These are phyloP conservation scores for Cryomyces minteri DNA, from an alignment of 495 filamentous ascomycete species.

Conservation along the genomic window DNA sequence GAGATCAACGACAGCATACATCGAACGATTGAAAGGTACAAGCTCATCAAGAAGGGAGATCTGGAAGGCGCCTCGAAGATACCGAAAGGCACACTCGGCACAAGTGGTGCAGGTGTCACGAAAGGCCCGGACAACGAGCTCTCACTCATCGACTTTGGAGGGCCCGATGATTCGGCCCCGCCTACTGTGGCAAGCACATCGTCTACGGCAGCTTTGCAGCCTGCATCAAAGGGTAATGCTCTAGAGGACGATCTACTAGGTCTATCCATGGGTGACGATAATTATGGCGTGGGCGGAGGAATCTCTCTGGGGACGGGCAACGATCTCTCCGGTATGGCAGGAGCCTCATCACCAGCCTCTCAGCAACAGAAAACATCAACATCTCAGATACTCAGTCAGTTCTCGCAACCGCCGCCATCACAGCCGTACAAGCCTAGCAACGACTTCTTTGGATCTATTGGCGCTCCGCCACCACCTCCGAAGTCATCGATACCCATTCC, in stretches of 20 bases:
- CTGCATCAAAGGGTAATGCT: slow-evolving; percentile 25
- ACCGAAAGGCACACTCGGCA: slow-evolving; percentile 63
- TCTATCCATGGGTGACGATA: slow-evolving; percentile 42
- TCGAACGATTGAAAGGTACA: slow-evolving; percentile 86
- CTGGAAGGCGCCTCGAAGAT: slow-evolving; percentile 72
- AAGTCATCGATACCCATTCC: slow-evolving; percentile 13
- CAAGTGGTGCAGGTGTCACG: slow-evolving; percentile 43
- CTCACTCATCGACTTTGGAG: slow-evolving; percentile 82
- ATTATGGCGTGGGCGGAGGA: slow-evolving; percentile 54
- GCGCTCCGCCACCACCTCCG: slow-evolving; percentile 11
- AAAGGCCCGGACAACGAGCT: slow-evolving; percentile 69
- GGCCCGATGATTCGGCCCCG: slow-evolving; percentile 25
- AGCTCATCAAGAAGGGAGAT: slow-evolving; percentile 84
- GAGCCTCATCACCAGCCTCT: not conserved
- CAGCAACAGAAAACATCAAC: not conserved
- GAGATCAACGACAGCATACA: slow-evolving; percentile 99
- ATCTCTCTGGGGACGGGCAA: slow-evolving; percentile 56
- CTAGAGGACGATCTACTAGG: slow-evolving; percentile 47
- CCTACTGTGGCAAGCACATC: slow-evolving; percentile 13
- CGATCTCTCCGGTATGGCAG: slow-evolving; percentile 1
- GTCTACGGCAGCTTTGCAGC: slow-evolving; percentile 1
- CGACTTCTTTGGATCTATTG: slow-evolving; percentile 14
- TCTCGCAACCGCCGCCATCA: slow-evolving; percentile 6
- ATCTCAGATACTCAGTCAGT: slow-evolving; percentile 5
- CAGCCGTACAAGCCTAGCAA: slow-evolving; percentile 10